A percentile compares a stretch with the other conserved stretches of the same genome.
phyloP scores from a whole-genome alignment of 306 rosid species.

The Lupinus albus region DNA sequence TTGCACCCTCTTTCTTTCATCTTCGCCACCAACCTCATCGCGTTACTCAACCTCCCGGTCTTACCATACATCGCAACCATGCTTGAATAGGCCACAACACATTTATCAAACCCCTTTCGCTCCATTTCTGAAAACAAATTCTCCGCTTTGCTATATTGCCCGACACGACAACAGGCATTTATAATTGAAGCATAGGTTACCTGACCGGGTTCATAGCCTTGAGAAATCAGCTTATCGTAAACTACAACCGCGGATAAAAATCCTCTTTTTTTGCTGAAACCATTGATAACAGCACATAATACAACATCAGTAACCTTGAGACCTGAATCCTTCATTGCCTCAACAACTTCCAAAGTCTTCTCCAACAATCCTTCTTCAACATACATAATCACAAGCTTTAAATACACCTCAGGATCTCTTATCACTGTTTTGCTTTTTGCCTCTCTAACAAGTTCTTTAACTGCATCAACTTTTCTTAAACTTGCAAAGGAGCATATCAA shows the following conservation, averaged over 20 bases:
- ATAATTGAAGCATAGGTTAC: constrained; percentile 69
- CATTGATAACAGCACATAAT: constrained; percentile 65
- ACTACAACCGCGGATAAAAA: constrained; percentile 48
- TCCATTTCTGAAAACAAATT: constrained; percentile 58
- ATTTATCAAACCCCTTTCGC: constrained; percentile 65
- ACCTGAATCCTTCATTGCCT: constrained; percentile 55
- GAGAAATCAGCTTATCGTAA: constrained; percentile 47
- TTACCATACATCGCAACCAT: constrained; percentile 78
- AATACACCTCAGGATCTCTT: constrained; percentile 60
- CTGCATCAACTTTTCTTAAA: constrained; percentile 45
- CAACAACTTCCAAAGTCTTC: constrained; percentile 57
- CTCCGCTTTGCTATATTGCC: constrained; percentile 59
- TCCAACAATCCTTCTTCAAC: constrained; percentile 61
- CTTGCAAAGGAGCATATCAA: constrained; percentile 62
- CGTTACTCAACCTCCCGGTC: constrained; percentile 55
- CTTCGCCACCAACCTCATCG: constrained; percentile 65
- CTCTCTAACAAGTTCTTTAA: constrained; percentile 59
- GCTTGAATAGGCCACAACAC: constrained; percentile 76
- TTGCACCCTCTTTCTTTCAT: constrained; percentile 81
- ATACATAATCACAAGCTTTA: constrained; percentile 66
- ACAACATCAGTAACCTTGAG: constrained; percentile 63
- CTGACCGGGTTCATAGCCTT: constrained; percentile 71
- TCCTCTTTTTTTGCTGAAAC: constrained; percentile 60
- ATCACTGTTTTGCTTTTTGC: constrained; percentile 51
- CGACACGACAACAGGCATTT: constrained; percentile 64